Percentiles rank a stretch among this genome's conserved stretches.
Conservation (phyloP, 352 stramenopile genomes). For the Elongisporangium undulatum region DNA sequence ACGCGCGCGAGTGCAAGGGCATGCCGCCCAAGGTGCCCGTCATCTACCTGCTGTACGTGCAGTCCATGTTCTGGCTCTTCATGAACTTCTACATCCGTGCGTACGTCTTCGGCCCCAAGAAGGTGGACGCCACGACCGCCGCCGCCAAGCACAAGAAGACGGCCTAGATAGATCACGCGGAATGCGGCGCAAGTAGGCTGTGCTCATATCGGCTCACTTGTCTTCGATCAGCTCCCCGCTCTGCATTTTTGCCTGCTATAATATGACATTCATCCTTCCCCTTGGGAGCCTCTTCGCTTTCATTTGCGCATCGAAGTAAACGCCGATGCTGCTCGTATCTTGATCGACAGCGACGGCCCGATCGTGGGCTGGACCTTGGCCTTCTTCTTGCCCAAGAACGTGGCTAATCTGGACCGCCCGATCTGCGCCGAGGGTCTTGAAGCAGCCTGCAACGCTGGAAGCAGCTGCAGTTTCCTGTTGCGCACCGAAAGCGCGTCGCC, state of each 20-base stretch:
- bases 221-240: background rate
- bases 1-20: conserved; percentile 83
- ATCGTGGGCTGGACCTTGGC: background rate
- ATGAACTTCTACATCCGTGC: conserved; percentile 95
- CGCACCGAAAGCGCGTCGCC: conserved; percentile 7
- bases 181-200: background rate
- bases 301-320: background rate
- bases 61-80: conserved; percentile 95
- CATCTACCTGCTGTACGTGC: conserved; percentile 93
- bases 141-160: conserved; percentile 30
- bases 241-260: background rate
- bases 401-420: background rate
- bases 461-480: background rate
- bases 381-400: background rate
- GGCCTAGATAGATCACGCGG: background rate
- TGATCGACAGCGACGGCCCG: background rate
- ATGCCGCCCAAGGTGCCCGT: conserved; percentile 60
- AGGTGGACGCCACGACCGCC: conserved; percentile 5
- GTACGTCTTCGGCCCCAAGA: conserved; percentile 70
- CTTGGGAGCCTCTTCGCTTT: background rate
- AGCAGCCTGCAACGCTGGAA: background rate
- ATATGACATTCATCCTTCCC: background rate
- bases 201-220: background rate
- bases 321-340: background rate
- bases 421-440: background rate